Base-by-base conservation (phyloP, 2,329 filamentous ascomycete species). In the Claviceps quebecensis region DNA sequence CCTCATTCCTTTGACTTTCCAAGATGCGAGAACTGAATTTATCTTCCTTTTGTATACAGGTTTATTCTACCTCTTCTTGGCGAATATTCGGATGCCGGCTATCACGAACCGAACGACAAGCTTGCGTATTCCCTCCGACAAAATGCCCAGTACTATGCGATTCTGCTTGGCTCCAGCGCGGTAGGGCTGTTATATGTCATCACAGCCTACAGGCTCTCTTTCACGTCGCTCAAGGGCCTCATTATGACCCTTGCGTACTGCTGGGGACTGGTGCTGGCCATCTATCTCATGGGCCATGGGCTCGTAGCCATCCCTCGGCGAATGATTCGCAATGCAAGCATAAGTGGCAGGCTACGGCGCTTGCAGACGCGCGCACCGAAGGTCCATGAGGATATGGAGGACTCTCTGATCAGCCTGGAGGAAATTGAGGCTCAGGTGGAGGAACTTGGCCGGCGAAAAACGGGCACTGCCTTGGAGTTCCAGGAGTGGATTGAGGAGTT, bases 251-350 rank as follows among this genome's bases (percentile, higher is more conserved):
- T 97, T 54, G 87, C 91, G 39, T 98, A 98, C 67, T 87, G 88
- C 54, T 97, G 90, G 86, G 89, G 90, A 60, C 71, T 98, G 59
- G 75, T 91, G 4, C 75, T 97, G 49, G 93, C 90, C 45, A 95
- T 98, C 55, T 97, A 95, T 62, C 75, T 98, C 41, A 97, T 98
- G 91, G 93, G 93, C 6, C 93, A 98, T 66, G 93, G 93, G 7
- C 74, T 98, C 26, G 93, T 98, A 36, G 86, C 90, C 1, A 86
- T 98, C 52, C 93, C 93, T 1, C 77, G 91, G 57, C 80, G 79
- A 39, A 72, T 98, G 16, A 84, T 93, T 60, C 81, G 84, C 53
- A 85, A 87, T 62, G 84, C 89, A 36, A 88, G 83, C 62, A 80
- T 90, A 45, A 86, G 83, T 57, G 80, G 80, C 47, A 78, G 83